Evolutionary conservation across 169 alveolate species (phyloP).

Genomic region (Cryptosporidium baileyi): DNA sequence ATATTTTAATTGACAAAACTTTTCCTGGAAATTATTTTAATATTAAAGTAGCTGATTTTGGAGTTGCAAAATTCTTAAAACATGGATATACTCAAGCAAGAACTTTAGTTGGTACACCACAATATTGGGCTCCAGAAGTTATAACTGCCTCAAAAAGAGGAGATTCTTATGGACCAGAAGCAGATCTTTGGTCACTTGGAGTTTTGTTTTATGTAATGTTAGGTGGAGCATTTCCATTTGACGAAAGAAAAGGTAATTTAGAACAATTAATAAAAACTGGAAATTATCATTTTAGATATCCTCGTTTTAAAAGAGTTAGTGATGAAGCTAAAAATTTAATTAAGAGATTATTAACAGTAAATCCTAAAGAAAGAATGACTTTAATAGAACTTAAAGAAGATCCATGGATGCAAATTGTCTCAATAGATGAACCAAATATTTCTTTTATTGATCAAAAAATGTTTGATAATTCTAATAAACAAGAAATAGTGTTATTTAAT

Average conservation of each 20-base stretch:
- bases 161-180: slow-evolving; percentile 67
- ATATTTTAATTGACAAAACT: slow-evolving; percentile 82
- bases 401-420: slow-evolving; percentile 38
- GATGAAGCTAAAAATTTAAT: slow-evolving; percentile 39
- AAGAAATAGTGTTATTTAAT: slow-evolving; percentile 8
- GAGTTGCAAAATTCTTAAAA: slow-evolving; percentile 72
- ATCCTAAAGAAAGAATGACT: slow-evolving; percentile 52
- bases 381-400: slow-evolving; percentile 14
- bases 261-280: slow-evolving; percentile 56
- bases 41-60: slow-evolving; percentile 77
- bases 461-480: background rate
- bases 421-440: slow-evolving; percentile 8
- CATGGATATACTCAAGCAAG: slow-evolving; percentile 70
- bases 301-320: slow-evolving; percentile 64
- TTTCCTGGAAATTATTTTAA: slow-evolving; percentile 71
- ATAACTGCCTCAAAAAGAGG: slow-evolving; percentile 47
- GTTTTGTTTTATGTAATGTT: slow-evolving; percentile 71
- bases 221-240: slow-evolving; percentile 70
- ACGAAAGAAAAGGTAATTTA: slow-evolving; percentile 61
- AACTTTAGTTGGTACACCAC: slow-evolving; percentile 79
- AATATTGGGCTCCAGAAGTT: slow-evolving; percentile 76
- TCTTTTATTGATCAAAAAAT: background rate
- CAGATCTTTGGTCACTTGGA: slow-evolving; percentile 72
- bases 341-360: slow-evolving; percentile 30
- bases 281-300: slow-evolving; percentile 67